phyloP scores from a whole-genome alignment of 2,329 filamentous ascomycete species.

The Nemania abortiva region DNA sequence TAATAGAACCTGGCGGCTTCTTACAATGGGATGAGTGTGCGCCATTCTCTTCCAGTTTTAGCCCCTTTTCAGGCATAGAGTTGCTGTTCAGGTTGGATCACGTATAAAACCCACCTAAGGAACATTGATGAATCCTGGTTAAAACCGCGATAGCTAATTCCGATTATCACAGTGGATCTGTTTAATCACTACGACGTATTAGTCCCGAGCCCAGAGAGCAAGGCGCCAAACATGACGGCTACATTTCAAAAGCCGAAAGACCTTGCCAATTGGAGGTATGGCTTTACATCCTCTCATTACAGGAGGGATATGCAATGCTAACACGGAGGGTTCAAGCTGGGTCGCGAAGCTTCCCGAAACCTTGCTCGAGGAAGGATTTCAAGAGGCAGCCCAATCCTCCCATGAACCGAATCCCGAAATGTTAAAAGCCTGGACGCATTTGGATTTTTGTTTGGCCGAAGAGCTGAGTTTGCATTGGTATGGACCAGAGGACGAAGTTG shows the following conservation, averaged over 20 bases:
- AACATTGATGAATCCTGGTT: background rate
- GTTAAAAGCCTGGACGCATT: slow-evolving; percentile 25
- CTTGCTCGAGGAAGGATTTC: slow-evolving; percentile 31
- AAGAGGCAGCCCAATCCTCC: slow-evolving; percentile 13
- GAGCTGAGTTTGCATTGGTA: slow-evolving; percentile 28
- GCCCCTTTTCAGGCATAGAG: background rate
- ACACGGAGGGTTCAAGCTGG: slow-evolving; percentile 21
- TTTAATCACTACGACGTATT: slow-evolving; percentile 31
- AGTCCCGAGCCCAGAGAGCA: background rate
- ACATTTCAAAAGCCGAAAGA: slow-evolving; percentile 17
- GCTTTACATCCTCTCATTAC: background rate
- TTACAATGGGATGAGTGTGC: slow-evolving; percentile 35
- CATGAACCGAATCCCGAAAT: slow-evolving; percentile 25
- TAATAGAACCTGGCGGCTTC: slow-evolving; percentile 33
- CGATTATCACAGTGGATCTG: slow-evolving; percentile 5
- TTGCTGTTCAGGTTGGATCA: background rate
- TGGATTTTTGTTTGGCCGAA: slow-evolving; percentile 27
- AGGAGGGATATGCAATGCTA: background rate
- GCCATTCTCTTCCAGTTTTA: background rate
- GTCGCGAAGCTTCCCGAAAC: slow-evolving; percentile 25
- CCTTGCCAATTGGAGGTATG: slow-evolving; percentile 32
- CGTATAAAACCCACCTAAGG: background rate
- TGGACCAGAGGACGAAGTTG: slow-evolving; percentile 8
- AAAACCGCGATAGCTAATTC: background rate
- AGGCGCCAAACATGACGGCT: slow-evolving; percentile 22